These are phyloP conservation scores for Sporothrix euskadiensis DNA, from an alignment of 2,329 filamentous ascomycete species.

Conservation along the genomic window DNA sequence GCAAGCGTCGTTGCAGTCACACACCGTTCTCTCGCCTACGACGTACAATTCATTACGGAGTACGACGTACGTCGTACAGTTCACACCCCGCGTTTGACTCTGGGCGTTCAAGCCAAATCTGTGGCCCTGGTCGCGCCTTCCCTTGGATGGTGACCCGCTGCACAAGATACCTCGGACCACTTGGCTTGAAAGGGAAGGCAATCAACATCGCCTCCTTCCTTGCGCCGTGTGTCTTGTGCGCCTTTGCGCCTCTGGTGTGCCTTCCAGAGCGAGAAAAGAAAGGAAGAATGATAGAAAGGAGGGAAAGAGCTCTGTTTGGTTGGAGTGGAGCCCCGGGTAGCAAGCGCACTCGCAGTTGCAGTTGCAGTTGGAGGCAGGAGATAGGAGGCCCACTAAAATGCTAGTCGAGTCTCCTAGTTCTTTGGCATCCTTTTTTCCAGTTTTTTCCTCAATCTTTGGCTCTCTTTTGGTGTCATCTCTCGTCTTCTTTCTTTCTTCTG, in stretches of 20 bases:
- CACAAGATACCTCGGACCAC: not conserved
- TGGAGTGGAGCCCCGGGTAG: not conserved
- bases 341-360: not conserved
- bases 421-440: slow-evolving; percentile 3
- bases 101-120: not conserved
- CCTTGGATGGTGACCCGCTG: slow-evolving; percentile 1
- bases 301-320: not conserved
- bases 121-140: slow-evolving; percentile 1
- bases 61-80: no score
- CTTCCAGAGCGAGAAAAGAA: slow-evolving; percentile 2
- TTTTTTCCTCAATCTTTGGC: not conserved
- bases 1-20: not conserved
- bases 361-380: not conserved
- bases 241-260: not conserved
- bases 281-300: not conserved
- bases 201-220: slow-evolving; percentile 6
- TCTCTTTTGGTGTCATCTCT: not conserved
- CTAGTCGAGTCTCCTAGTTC: not conserved
- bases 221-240: not conserved
- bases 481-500: not conserved
- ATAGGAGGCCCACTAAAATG: not conserved
- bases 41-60: not conserved
- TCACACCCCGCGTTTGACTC: slow-evolving; percentile 2
- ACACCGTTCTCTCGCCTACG: slow-evolving; percentile 3
- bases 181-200: slow-evolving; percentile 23